Conservation (phyloP, 805 yeast genomes). For the Kluyveromyces lactis region DNA sequence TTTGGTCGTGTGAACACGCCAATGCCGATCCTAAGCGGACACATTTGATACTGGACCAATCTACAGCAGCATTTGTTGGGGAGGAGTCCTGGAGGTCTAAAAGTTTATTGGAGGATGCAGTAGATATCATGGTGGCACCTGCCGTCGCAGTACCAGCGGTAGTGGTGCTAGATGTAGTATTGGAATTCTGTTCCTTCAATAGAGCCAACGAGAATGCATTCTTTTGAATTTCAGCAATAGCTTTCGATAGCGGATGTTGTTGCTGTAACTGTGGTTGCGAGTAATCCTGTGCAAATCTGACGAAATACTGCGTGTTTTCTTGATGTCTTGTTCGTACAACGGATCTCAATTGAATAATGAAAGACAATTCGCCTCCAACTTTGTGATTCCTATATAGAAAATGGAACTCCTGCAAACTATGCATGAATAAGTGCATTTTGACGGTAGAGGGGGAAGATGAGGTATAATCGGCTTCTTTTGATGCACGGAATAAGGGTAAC, state of each 20-base stretch:
- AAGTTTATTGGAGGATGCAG: background rate
- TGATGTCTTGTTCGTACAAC: conserved; percentile 2
- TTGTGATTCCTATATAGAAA: conserved; percentile 1
- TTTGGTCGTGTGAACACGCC: conserved; percentile 2
- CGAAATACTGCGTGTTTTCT: background rate
- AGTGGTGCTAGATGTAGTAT: no score
- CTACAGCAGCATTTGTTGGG: background rate
- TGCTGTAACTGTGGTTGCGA: conserved; percentile 1
- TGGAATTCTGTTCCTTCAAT: background rate
- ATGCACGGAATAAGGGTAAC: conserved; percentile 20
- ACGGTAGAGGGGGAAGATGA: background rate
- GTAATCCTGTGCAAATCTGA: conserved; percentile 1
- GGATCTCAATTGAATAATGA: conserved; percentile 1
- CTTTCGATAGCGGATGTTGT: background rate
- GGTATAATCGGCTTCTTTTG: conserved; percentile 9
- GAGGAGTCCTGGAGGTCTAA: background rate
- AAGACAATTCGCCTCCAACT: conserved; percentile 1
- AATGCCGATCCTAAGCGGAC: conserved; percentile 2
- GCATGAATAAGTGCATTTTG: conserved; percentile 4
- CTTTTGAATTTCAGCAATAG: background rate
- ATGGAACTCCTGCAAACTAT: conserved; percentile 7
- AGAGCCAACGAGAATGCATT: background rate
- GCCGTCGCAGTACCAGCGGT: background rate
- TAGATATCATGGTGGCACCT: no score
- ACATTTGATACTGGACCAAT: background rate